Percentiles rank a stretch among this genome's conserved stretches.
Conservation (phyloP, 2,329 filamentous ascomycete species). For the Colletotrichum cereale region DNA sequence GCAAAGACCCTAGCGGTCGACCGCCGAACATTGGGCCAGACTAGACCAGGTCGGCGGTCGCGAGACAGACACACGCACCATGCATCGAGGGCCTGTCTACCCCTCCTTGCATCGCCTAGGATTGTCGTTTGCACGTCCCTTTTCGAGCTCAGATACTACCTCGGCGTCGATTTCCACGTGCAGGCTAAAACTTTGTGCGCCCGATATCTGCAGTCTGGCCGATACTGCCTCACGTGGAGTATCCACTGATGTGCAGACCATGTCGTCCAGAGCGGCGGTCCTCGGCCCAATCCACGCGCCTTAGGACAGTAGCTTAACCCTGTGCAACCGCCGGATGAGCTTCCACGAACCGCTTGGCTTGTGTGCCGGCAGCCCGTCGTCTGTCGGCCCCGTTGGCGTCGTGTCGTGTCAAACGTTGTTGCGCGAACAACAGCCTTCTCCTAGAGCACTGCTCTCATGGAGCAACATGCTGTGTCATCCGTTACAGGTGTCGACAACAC, state of each 20-base stretch:
- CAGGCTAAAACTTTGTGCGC: constrained; percentile 40
- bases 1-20: constrained; percentile 21
- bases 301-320: constrained; percentile 31
- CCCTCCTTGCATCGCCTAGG: constrained; percentile 25
- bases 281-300: constrained; percentile 17
- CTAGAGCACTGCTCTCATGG: neutral
- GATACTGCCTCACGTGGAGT: constrained; percentile 40
- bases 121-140: constrained; percentile 33
- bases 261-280: constrained; percentile 31
- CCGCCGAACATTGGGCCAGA: constrained; percentile 15
- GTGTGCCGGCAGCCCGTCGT: neutral
- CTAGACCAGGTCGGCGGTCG: constrained; percentile 9
- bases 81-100: constrained; percentile 17
- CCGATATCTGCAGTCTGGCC: constrained; percentile 33
- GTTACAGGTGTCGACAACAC: neutral
- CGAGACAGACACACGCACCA: constrained; percentile 2
- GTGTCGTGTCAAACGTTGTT: neutral
- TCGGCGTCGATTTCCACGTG: constrained; percentile 33
- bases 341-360: constrained; percentile 9
- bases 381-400: neutral
- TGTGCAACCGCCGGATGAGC: constrained; percentile 37
- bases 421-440: neutral
- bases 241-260: constrained; percentile 40
- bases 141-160: constrained; percentile 30
- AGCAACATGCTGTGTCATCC: neutral